These are phyloP conservation scores for Phytophthora kernoviae DNA, from an alignment of 352 stramenopile species.

Conservation along the genomic window DNA sequence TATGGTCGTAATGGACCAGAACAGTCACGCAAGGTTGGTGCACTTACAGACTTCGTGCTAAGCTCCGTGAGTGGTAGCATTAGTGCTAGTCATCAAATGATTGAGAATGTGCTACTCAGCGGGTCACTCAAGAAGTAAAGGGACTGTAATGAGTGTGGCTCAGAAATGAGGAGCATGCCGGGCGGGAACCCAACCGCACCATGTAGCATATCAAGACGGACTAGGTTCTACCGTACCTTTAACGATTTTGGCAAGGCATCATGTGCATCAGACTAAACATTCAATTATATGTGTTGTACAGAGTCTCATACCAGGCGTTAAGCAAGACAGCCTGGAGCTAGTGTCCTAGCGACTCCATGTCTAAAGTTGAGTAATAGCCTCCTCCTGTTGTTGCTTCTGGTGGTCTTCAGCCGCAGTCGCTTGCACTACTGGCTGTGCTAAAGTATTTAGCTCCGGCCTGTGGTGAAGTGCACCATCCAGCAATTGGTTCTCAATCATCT, in stretches of 20 bases:
- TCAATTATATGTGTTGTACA: constrained; percentile 29
- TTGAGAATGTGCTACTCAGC: constrained; percentile 53
- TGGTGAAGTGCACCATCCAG: constrained; percentile 43
- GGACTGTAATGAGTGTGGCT: too few relatives aligned
- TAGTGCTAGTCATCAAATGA: constrained; percentile 54
- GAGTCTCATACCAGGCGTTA: constrained; percentile 23
- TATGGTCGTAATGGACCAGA: constrained; percentile 31
- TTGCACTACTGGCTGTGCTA: constrained; percentile 20
- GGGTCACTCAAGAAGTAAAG: constrained; percentile 31
- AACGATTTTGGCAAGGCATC: background rate
- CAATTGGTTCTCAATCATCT: constrained; percentile 78
- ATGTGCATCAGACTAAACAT: background rate
- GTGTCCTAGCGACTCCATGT: constrained; percentile 24
- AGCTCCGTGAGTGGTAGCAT: constrained; percentile 46
- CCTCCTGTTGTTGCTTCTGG: constrained; percentile 4
- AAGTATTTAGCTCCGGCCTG: constrained; percentile 12
- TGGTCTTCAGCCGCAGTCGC: constrained; percentile 19
- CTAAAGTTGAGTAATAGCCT: constrained; percentile 23
- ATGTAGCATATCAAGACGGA: constrained; percentile 18
- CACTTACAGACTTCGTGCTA: constrained; percentile 56
- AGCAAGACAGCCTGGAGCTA: constrained; percentile 13
- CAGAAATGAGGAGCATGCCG: too few relatives aligned
- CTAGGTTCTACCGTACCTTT: constrained; percentile 13
- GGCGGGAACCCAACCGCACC: background rate
- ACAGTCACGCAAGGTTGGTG: constrained; percentile 40